Evolutionary conservation across 2,329 filamentous ascomycete genomes (phyloP), one percentile per base, ranked within the genome.

Genomic region (Fonsecaea monophora): DNA sequence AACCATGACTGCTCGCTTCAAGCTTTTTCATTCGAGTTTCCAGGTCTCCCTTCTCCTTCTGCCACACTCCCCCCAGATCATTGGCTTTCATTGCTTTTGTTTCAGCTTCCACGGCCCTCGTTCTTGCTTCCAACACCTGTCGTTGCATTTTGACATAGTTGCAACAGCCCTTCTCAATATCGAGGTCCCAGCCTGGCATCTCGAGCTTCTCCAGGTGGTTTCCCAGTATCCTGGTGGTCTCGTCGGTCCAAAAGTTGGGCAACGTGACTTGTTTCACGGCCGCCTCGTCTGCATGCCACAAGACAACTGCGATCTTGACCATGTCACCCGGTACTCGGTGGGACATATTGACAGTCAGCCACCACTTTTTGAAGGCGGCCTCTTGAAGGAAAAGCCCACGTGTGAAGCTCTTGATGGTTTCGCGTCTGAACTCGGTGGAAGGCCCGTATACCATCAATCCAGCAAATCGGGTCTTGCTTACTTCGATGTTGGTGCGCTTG

Each of bases 331-430:
- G 38, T 13, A 38, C 15, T 2, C 65, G 42, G 21, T 55, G 25
- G 4, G 55, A 37, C 48, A 38, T 60, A 30, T 38, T 40, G 45
- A 67, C 60, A 13, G 35, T 58, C 8, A 67, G 10, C 65, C 65
- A 67, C 65, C 65, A 67, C 21, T 64, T 60, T 48, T 67, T 67
- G 65, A 34, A 67, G 7, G 65, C 60, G 54, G 42, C 65, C 18
- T 62, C 59, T 18, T 60, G 53, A n/a, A 67, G 45, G 35, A 67
- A 67, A 6, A 67, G 60, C 32, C 65, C 65, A 34, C 65, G 60
- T 12, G 65, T 67, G 48, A 48, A 45, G 18, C 54, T 54, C 15
- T 42, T 34, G 60, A 64, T 64, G 15, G 45, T 55, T 25, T 54
- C 53, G 3, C 25, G 54, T 10, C 54, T 37, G 37, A 67, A 64